Conservation (phyloP, 2,329 filamentous ascomycete species). For the Orbilia oligospora region DNA sequence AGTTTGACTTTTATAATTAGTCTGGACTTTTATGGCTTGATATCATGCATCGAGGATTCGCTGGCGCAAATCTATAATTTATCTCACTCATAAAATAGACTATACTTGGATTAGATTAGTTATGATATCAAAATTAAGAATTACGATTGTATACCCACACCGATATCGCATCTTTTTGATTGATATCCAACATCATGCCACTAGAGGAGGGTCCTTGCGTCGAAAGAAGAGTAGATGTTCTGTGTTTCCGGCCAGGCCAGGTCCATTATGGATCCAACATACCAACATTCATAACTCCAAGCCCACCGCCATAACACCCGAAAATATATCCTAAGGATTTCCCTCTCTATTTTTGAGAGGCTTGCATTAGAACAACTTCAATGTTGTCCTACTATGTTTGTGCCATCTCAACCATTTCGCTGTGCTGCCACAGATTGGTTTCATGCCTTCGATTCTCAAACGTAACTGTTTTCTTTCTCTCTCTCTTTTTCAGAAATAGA, state of each 20-base stretch:
- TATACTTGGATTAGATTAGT: neutral
- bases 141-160: neutral
- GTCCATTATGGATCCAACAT: neutral
- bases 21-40: too few species aligned
- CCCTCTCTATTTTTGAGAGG: slow-evolving; percentile 6
- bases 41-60: too few species aligned
- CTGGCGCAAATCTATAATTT: too few species aligned
- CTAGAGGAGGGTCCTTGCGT: neutral
- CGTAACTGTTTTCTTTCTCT: neutral
- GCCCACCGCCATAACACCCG: neutral
- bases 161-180: slow-evolving; percentile 7
- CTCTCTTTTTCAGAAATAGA: slow-evolving; percentile 2
- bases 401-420: slow-evolving; percentile 14
- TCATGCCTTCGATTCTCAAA: neutral
- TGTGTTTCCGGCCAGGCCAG: neutral
- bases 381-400: neutral
- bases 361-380: neutral
- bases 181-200: neutral
- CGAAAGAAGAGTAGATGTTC: neutral
- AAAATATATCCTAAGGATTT: neutral
- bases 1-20: too few species aligned
- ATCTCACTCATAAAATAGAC: neutral
- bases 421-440: slow-evolving; percentile 11
- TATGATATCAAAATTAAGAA: too few species aligned
- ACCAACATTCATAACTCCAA: slow-evolving; percentile 6